phyloP scores from a whole-genome alignment of 352 stramenopile species.

The Pythium dissimile region DNA sequence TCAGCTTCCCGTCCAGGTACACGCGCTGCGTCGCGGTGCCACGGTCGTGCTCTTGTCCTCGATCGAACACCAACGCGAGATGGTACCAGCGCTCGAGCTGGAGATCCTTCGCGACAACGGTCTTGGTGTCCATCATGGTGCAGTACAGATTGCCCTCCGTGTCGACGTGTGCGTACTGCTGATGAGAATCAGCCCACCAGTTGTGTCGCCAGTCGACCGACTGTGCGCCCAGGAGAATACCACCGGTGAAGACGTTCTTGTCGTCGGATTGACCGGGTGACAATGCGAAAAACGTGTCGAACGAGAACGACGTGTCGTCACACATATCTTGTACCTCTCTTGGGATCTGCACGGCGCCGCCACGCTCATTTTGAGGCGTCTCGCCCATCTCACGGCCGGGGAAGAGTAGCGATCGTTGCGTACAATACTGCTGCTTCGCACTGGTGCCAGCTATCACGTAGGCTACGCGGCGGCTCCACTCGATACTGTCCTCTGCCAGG shows the following conservation, averaged over 20 bases:
- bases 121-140: neutral
- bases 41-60: constrained; percentile 32
- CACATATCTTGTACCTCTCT: too few relatives aligned
- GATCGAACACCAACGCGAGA: neutral
- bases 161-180: constrained; percentile 10
- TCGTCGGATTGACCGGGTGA: neutral
- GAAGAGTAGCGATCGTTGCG: neutral
- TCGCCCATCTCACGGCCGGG: neutral
- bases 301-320: neutral
- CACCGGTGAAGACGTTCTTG: neutral
- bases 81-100: constrained; percentile 6
- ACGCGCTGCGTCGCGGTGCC: constrained; percentile 18
- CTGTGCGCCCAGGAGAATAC: constrained; percentile 2
- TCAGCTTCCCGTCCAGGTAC: constrained; percentile 1
- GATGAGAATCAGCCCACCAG: neutral
- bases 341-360: neutral
- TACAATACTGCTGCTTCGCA: neutral
- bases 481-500: neutral
- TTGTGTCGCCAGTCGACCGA: neutral
- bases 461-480: neutral
- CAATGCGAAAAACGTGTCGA: constrained; percentile 12
- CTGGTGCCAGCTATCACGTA: neutral
- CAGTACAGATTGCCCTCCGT: constrained; percentile 12
- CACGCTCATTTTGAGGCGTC: too few relatives aligned
- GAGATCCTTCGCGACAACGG: neutral